A percentile compares a stretch with the other conserved stretches of the same genome.
Conservation (phyloP, 2,329 filamentous ascomycete genomes). For the Phaeomoniella chlamydospora region DNA sequence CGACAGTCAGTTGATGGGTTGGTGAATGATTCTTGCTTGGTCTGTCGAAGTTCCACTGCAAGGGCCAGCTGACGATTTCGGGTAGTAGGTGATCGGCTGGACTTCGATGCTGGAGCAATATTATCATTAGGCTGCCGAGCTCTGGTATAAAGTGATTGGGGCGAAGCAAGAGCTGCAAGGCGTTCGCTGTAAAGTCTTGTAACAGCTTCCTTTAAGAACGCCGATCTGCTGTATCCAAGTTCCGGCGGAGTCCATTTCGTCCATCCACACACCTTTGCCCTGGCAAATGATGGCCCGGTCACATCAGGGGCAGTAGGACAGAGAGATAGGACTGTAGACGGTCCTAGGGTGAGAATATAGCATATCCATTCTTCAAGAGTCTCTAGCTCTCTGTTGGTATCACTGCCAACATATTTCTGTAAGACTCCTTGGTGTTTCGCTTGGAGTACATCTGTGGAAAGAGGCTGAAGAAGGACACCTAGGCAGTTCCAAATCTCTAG, state of each 20-base stretch:
- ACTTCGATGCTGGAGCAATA: conserved; percentile 5
- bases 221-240: conserved; percentile 31
- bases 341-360: conserved; percentile 45
- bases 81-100: conserved; percentile 6
- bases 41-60: conserved; percentile 17
- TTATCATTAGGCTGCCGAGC: conserved; percentile 5
- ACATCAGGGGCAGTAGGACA: conserved; percentile 19
- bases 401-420: conserved; percentile 31
- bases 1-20: conserved; percentile 1
- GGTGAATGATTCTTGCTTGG: conserved; percentile 9
- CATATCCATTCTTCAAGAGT: conserved; percentile 48
- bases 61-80: conserved; percentile 18
- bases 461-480: conserved; percentile 37
- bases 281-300: conserved; percentile 27
- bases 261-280: conserved; percentile 40
- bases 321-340: conserved; percentile 39
- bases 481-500: conserved; percentile 51
- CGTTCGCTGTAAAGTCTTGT: conserved; percentile 42
- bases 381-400: conserved; percentile 30
- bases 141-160: conserved; percentile 8
- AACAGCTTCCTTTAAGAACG: conserved; percentile 47
- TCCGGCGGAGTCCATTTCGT: conserved; percentile 39
- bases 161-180: conserved; percentile 9
- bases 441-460: conserved; percentile 38
- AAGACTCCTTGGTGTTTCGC: conserved; percentile 39